Conservation (phyloP, 495 filamentous ascomycete species). For the Penicillium soppii region DNA sequence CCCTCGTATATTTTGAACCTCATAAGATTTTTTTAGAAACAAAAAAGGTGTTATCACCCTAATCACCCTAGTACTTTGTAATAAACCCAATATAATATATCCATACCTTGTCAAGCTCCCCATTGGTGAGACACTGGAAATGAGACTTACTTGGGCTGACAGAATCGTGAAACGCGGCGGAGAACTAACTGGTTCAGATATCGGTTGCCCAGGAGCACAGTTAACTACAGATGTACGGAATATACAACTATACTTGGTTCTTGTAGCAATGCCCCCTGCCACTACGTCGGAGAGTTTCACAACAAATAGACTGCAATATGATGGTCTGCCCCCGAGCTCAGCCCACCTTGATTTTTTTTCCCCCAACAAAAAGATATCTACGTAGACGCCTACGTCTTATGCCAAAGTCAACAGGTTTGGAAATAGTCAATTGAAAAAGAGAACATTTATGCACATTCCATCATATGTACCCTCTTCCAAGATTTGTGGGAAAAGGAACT, state of each 20-base stretch:
- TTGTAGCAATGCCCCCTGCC: not conserved
- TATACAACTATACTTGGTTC: not conserved
- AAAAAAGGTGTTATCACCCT: no score
- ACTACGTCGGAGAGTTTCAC: slow-evolving; percentile 1
- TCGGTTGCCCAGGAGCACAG: no score
- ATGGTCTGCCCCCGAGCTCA: not conserved
- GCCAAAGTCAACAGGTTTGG: not conserved
- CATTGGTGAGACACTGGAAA: slow-evolving; percentile 7
- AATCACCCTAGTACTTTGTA: no score
- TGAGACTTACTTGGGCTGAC: slow-evolving; percentile 5
- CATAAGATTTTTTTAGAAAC: not conserved
- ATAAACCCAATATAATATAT: not conserved
- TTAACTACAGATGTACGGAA: no score
- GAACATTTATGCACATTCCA: not conserved
- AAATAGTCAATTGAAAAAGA: not conserved
- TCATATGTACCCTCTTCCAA: not conserved
- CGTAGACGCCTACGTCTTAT: no score
- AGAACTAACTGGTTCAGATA: slow-evolving; percentile 5
- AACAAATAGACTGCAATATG: not conserved
- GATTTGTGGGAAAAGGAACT: not conserved
- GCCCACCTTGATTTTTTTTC: not conserved
- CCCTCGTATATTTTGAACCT: no score
- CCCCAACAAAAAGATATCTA: no score
- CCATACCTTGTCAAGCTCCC: not conserved
- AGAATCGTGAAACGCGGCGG: slow-evolving; percentile 4